Conservation (phyloP, 106 monocot genomes). For the Dioscorea alata region DNA sequence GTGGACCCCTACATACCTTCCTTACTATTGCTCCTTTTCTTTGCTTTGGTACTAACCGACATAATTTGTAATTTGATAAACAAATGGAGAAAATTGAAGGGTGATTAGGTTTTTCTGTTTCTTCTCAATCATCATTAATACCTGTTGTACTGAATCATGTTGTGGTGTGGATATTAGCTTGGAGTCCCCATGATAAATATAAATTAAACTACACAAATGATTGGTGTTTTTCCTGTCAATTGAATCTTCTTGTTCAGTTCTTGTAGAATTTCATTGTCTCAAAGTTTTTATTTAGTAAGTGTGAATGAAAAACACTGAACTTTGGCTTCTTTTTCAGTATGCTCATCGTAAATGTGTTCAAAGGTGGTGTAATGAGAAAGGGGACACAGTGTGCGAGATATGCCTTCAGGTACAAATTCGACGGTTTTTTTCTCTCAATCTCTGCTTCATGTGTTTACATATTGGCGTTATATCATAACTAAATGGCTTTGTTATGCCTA, state of each 20-base stretch:
- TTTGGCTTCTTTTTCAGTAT: constrained; percentile 32
- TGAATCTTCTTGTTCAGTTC: neutral
- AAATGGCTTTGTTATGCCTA: neutral
- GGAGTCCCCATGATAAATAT: too few relatives aligned
- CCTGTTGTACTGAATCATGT: neutral
- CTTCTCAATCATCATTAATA: neutral
- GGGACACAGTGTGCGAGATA: constrained; percentile 71
- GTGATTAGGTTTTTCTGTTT: neutral
- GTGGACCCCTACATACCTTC: too few relatives aligned
- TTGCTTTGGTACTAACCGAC: too few relatives aligned
- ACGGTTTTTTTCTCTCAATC: neutral
- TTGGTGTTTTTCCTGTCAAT: too few relatives aligned
- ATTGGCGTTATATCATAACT: too few relatives aligned
- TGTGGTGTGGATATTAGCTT: neutral
- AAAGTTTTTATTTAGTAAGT: neutral
- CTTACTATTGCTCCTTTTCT: too few relatives aligned
- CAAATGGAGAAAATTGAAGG: too few relatives aligned
- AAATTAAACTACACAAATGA: too few relatives aligned
- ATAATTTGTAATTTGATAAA: too few relatives aligned
- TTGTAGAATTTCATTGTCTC: neutral
- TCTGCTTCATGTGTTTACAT: neutral
- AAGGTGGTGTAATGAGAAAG: constrained; percentile 83
- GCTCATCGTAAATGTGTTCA: constrained; percentile 88
- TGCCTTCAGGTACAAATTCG: constrained; percentile 54
- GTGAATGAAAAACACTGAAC: neutral